Base-by-base conservation (phyloP, 768 basidiomycete species). In the Kwoniella sp. region DNA sequence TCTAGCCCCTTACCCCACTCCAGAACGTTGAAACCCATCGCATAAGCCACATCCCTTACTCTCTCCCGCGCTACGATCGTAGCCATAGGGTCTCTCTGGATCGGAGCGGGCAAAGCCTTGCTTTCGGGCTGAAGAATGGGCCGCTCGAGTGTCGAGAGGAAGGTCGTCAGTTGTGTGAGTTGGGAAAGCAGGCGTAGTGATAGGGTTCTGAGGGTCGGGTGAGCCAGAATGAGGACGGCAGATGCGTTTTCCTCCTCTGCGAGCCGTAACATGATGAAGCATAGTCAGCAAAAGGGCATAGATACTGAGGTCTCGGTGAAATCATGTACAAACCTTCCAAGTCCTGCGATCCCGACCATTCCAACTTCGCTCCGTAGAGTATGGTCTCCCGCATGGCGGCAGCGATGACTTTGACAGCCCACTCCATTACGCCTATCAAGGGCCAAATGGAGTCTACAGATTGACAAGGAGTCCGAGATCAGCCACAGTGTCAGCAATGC, bases 1-100 rank as follows among this genome's bases (percentile, higher is more conserved):
- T 69, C 66, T 1, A 77, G 25, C 17, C 51, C 66, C 34, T 58
- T 66, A 7, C 73, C 75, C 75, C 75, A 77, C 1, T 61, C 22
- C 7, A 53, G 30, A 12, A 77, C 5, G 45, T 72, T 72, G 25
- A 77, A n/a, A 1, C 75, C 75, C 4, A 66, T 23, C 22, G 50
- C 53, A 17, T 55, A 47, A 0, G 51, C 52, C 37, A 74, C 31
- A 57, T 64, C 70, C 51, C 56, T 37, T 12, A 64, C 63, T 25
- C 66, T 26, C 11, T 70, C 73, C 34, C 60, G 60, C 4, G 73
- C 73, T 11, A 77, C 20, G 13, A 73, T 56, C 0, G 75, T 77
- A 15, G 72, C 69, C 48, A 65, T 52, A 5, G 66, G 50, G 63
- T 73, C 73, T 30, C 68, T 59, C 17, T 17, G 22, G n/a, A 30